Evolutionary conservation across 306 rosid species (phyloP), one percentile per base, ranked within the genome.

Genomic region (Begonia fuchsioides): DNA sequence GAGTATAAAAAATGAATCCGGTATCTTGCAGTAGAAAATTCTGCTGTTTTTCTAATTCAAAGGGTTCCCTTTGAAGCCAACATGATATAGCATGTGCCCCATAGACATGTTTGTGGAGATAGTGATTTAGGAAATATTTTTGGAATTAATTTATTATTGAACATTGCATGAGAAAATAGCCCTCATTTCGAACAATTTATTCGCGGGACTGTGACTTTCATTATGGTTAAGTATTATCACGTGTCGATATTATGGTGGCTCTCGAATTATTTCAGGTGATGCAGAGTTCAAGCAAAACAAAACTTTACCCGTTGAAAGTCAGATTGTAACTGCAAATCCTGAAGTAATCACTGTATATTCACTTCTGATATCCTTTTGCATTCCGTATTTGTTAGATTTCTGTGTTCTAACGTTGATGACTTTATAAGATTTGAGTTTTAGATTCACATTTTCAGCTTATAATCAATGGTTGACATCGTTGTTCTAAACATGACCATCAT

Each of bases 261-360:
- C 61, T 59, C 52, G 55, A 55, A 62, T 56, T 61, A 44, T 56
- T 58, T 70, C 76, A 90, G 98, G 98, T 62, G 98, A 90, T 79
- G 82, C 69, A 84, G 98, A 90, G 67, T 90, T 85, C 70, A 85
- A 90, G 70, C 95, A 79, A 76, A 90, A 85, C 55, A 90, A 77
- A 45, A 79, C 58, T 76, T 79, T 90, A 63, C 70, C 95, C 2
- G 78, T 69, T 56, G 95, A 90, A 50, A 79, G 73, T 64, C 98
- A 85, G 76, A 74, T 79, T 57, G 67, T 90, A 53, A 81, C 98
- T 58, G 94, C 95, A 46, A 77, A 71, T 67, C 98, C 98, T 10
- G 98, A 90, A 64, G 79, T 90, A 64, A 76, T 71, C 74, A 73
- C 82, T 44, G 98, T 90, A 82, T 57, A 95, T 64, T 55, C 60